Base-by-base conservation (phyloP, 2,329 filamentous ascomycete species). In the Verticillium zaregamsianum region DNA sequence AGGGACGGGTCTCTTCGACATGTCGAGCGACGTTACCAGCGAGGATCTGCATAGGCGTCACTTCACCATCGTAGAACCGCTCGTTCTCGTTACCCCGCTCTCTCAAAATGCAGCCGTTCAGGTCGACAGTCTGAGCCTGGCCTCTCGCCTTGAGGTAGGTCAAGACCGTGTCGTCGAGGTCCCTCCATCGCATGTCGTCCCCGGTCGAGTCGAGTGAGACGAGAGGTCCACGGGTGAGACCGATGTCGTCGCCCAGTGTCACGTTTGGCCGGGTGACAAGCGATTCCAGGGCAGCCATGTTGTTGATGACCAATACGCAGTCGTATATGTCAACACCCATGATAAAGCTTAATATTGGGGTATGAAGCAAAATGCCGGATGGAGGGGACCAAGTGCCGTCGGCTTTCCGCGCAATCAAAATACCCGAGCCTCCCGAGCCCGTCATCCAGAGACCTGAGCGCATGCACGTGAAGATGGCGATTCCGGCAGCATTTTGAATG, bases 381-480 rank as follows among this genome's bases (percentile, higher is more conserved):
- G 94, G 94, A 9, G 93, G 91, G 66, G 92, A 95, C 93, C 93
- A 97, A 66, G 88, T 89, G 7, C 93, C 93, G 67, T 96, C 93
- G 28, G 90, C 89, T 70, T 91, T 90, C 67, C 92, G 86, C 20
- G 89, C 93, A 63, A 97, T 87, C 45, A 98, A 82, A 45, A 98
- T 85, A 58, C 94, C 94, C 62, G 92, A 94, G 45, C 94, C 94
- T 32, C 93, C 93, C 17, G 93, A 93, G 55, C 94, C 94, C 55
- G 91, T 94, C 68, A 96, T 83, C 91, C 93, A 97, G 35, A 97
- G 79, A 14, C 94, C 94, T 15, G 92, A 94, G 63, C 94, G 89
- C 92, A 97, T 96, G 33, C 92, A 96, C 1, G 93, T 97, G 78
- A 97, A 97, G 67, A 98, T 91, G 60, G 92, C 93, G 62, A 98